These are phyloP conservation scores for Diplodia scrobiculata DNA, from an alignment of 2,329 filamentous ascomycete species.

Conservation along the genomic window DNA sequence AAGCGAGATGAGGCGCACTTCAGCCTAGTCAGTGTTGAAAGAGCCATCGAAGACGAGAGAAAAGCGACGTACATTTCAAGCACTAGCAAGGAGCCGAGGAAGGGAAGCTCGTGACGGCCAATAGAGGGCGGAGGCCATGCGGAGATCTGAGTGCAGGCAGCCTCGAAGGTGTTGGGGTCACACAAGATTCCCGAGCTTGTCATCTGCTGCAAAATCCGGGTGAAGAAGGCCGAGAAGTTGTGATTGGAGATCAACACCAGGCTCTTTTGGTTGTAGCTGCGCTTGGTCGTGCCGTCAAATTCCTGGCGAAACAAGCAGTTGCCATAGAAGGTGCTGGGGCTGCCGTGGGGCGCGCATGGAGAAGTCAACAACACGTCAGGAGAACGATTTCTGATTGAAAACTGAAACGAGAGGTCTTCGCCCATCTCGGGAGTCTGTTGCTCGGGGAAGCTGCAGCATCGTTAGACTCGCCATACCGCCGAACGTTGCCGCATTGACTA, in stretches of 20 bases:
- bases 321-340: constrained; percentile 42
- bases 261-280: constrained; percentile 48
- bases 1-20: constrained; percentile 45
- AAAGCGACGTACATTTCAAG: constrained; percentile 41
- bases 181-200: constrained; percentile 44
- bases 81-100: constrained; percentile 43
- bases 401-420: constrained; percentile 46
- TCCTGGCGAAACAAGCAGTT: constrained; percentile 48
- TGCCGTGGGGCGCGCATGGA: constrained; percentile 46
- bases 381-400: constrained; percentile 47
- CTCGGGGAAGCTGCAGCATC: constrained; percentile 44
- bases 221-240: constrained; percentile 45
- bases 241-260: constrained; percentile 48
- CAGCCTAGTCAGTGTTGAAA: constrained; percentile 8
- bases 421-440: constrained; percentile 47
- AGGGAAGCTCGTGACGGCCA: constrained; percentile 45
- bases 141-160: constrained; percentile 44
- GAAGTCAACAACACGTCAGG: constrained; percentile 60
- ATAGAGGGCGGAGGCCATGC: constrained; percentile 43
- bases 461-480: not conserved
- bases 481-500: too few relatives aligned
- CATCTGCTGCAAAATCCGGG: constrained; percentile 43
- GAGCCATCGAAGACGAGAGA: not conserved
- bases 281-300: constrained; percentile 46
- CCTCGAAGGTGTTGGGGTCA: constrained; percentile 45